These are phyloP conservation scores for Drechslerella dactyloides DNA, from an alignment of 2,329 filamentous ascomycete genomes.

Conservation along the genomic window DNA sequence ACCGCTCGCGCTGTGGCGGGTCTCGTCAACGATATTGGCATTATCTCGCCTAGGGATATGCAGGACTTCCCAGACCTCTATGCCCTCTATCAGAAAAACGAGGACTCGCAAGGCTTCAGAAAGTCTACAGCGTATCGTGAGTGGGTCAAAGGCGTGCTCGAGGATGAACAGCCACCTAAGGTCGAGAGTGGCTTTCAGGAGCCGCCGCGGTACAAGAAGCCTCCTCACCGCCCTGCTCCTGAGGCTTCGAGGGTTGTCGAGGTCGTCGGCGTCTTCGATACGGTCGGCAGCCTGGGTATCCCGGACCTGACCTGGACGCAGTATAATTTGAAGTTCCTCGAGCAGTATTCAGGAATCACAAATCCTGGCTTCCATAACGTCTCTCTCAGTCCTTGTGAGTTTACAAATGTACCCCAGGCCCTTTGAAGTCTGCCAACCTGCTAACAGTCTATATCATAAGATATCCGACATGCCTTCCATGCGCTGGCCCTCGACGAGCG, in stretches of 20 bases:
- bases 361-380: slow-evolving; percentile 23
- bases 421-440: not conserved
- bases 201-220: not conserved
- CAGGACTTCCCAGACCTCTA: slow-evolving; percentile 33
- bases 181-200: not conserved
- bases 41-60: slow-evolving; percentile 12
- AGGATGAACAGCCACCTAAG: slow-evolving; percentile 2
- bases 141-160: slow-evolving; percentile 14
- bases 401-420: not conserved
- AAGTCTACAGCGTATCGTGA: slow-evolving; percentile 24
- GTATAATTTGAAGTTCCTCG: not conserved
- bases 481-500: slow-evolving; percentile 67
- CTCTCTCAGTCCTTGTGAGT: slow-evolving; percentile 23
- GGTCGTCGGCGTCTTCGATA: slow-evolving; percentile 59
- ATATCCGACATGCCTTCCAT: slow-evolving; percentile 67
- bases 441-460: slow-evolving; percentile 54
- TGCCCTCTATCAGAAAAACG: slow-evolving; percentile 15
- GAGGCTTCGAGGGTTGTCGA: slow-evolving; percentile 41
- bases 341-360: not conserved
- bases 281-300: slow-evolving; percentile 62
- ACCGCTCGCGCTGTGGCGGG: slow-evolving; percentile 65
- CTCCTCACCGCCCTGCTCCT: not conserved
- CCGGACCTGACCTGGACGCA: slow-evolving; percentile 54
- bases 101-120: slow-evolving; percentile 15
- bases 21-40: slow-evolving; percentile 59